Evolutionary conservation across 257 asterid genomes (phyloP).

Genomic region (Nicotiana attenuata): DNA sequence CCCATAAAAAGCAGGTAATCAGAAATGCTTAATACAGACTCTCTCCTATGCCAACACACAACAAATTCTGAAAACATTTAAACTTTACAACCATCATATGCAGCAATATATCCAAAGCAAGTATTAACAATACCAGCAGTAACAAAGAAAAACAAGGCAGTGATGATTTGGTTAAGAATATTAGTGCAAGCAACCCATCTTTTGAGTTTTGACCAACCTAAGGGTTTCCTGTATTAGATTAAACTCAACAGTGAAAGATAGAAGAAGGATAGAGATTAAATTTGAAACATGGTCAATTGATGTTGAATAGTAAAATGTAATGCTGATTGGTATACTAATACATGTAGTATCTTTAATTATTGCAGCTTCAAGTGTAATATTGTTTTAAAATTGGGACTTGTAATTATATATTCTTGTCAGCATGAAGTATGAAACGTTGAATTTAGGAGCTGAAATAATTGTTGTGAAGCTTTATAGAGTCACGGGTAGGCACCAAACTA

Average conservation of each 20-base stretch:
- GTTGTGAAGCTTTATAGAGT: background rate
- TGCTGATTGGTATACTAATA: background rate
- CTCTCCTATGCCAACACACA: too few species aligned
- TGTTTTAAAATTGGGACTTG: too few species aligned
- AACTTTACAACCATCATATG: too few species aligned
- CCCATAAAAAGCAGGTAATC: too few species aligned
- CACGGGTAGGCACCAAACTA: background rate
- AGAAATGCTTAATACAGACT: too few species aligned
- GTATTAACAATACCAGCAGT: too few species aligned
- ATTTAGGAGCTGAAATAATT: background rate
- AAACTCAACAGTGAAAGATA: background rate
- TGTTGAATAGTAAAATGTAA: background rate
- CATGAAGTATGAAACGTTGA: background rate
- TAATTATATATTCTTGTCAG: background rate
- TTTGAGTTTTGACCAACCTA: background rate
- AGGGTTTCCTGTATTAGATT: background rate
- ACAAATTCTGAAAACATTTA: too few species aligned
- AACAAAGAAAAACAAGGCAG: too few species aligned
- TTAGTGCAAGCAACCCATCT: background rate
- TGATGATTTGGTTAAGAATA: too few species aligned
- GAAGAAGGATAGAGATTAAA: background rate
- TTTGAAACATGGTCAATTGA: background rate
- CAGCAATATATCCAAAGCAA: too few species aligned
- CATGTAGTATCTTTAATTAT: too few species aligned
- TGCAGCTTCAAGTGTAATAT: too few species aligned